Evolutionary conservation across 441 rosid species (phyloP), one percentile per base, ranked within the genome.

Genomic region (Erysimum pusillum): DNA sequence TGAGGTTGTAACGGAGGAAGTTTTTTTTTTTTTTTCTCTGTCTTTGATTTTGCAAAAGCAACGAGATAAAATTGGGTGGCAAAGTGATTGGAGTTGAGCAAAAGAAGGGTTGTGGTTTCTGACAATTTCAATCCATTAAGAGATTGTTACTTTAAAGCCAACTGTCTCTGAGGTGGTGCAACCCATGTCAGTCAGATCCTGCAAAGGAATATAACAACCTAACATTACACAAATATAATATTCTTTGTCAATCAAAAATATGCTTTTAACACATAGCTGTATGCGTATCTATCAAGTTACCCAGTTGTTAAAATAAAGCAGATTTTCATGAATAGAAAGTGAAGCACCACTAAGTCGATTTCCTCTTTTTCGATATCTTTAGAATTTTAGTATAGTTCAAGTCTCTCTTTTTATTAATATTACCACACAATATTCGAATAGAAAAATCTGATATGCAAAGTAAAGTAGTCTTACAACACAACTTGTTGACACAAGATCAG

Each of bases 401-500:
- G 66, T 54, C 63, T 49, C 52, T 10, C 35, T 20, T 67, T 31
- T 44, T 4, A 39, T 75, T 48, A 12, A 75, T 48, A 64, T 58
- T 35, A 15, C 11, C 44, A 12, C 12, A 68, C 44, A 28, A 3
- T 44, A 59, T n/a, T 13, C 5, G 41, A 41, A 25, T 46, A 57
- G 49, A 42, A 51, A 41, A 69, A 18, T 9, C 4, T 53, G 12
- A 39, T 15, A 42, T 20, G 39, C 22, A 38, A 57, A 38, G 56
- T 58, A 71, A 6, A 73, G 58, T 57, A n/a, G 76, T 69, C 72
- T 83, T 65, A 91, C 68, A 91, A 78, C 69, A 85, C 85, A 46
- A 91, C 89, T 61, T 80, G 86, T 80, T 90, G 97, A 74, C 82
- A 84, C 77, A 91, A 71, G 69, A 94, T 80, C 71, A 91, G 88